Percentiles rank a stretch among this genome's conserved stretches.
Evolutionary conservation across 495 filamentous ascomycete species (phyloP).

Genomic region (Daldinia grandis): DNA sequence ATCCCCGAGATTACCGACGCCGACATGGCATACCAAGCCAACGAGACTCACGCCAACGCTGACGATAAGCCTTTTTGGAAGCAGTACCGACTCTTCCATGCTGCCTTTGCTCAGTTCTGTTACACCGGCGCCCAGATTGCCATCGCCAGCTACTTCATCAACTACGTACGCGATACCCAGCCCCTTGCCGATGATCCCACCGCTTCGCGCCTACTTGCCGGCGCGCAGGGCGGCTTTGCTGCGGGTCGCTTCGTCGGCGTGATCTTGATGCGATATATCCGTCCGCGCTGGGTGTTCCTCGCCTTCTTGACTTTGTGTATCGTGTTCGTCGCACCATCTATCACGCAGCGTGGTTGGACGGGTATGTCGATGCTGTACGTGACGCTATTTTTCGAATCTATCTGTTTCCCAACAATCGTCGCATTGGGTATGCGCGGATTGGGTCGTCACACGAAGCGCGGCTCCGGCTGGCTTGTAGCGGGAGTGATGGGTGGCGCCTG

Average conservation of each 20-base stretch:
- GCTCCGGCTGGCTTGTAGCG: conserved; percentile 68
- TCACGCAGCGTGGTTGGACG: conserved; percentile 59
- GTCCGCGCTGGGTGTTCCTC: conserved; percentile 62
- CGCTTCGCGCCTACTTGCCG: conserved; percentile 60
- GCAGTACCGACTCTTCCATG: conserved; percentile 73
- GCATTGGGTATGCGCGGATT: conserved; percentile 73
- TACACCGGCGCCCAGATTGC: conserved; percentile 75
- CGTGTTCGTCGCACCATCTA: conserved; percentile 66
- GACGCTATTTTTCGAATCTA: conserved; percentile 73
- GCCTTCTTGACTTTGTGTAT: conserved; percentile 60
- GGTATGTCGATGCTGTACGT: conserved; percentile 68
- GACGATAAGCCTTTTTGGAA: conserved; percentile 64
- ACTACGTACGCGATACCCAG: conserved; percentile 50
- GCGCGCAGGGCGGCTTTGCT: conserved; percentile 72
- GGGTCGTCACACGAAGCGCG: conserved; percentile 73
- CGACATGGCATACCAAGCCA: conserved; percentile 68
- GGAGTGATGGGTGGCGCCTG: conserved; percentile 70
- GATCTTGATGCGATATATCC: conserved; percentile 59
- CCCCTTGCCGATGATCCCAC: conserved; percentile 30
- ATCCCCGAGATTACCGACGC: conserved; percentile 80
- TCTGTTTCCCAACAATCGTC: conserved; percentile 76
- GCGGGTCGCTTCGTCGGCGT: conserved; percentile 69
- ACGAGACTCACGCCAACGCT: conserved; percentile 48
- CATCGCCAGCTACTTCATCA: conserved; percentile 62
- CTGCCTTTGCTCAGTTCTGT: conserved; percentile 72